Conservation (phyloP, 2,329 filamentous ascomycete genomes). For the Penicillium crustosum region DNA sequence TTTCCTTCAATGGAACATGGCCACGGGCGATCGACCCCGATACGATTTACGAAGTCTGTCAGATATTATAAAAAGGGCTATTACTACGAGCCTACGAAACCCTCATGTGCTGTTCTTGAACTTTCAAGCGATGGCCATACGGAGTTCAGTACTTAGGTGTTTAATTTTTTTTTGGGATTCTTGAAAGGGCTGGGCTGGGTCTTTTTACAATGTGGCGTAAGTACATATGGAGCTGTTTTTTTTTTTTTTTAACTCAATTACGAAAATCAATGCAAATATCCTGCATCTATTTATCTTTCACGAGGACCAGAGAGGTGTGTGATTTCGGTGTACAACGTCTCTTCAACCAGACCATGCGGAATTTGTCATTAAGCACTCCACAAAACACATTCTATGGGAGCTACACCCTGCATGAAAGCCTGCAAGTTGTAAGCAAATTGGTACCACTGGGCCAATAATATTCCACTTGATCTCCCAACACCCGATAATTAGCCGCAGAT, state of each 20-base stretch:
- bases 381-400: not conserved
- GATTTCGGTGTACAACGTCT: not conserved
- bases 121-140: not conserved
- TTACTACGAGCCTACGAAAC: not conserved
- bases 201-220: not conserved
- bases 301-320: not conserved
- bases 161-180: not conserved
- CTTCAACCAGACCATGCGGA: not conserved
- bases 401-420: not conserved
- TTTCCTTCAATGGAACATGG: not conserved
- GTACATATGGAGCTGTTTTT: not conserved
- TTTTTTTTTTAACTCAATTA: not conserved
- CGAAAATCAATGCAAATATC: not conserved
- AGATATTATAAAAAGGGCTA: constrained; percentile 1
- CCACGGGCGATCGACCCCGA: not conserved
- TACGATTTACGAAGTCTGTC: constrained; percentile 4
- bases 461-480: not conserved
- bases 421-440: not conserved
- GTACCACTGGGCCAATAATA: not conserved
- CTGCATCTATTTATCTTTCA: not conserved
- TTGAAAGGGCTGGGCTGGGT: not conserved
- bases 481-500: not conserved
- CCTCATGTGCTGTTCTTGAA: not conserved
- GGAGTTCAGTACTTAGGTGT: constrained; percentile 2
- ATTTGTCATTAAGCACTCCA: not conserved